Evolutionary conservation across 2,329 filamentous ascomycete genomes (phyloP).

Genomic region (Fusarium solani-melongenae): DNA sequence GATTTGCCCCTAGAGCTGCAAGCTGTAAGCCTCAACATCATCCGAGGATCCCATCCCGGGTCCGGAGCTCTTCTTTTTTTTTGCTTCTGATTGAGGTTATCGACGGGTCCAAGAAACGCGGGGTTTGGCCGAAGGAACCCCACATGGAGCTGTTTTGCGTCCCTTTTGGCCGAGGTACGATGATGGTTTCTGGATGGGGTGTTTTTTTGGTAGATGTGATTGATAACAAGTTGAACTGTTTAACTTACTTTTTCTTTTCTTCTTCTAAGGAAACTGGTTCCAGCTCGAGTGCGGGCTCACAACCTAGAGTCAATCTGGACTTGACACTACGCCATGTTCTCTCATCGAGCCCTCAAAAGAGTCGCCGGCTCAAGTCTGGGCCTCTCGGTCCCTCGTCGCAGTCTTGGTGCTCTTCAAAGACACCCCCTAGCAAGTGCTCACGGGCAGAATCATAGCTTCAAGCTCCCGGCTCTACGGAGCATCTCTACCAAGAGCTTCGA

Average conservation of each 20-base stretch:
- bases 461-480: neutral
- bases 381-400: neutral
- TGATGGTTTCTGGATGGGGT: neutral
- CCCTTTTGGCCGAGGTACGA: slow-evolving; percentile 44
- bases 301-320: neutral
- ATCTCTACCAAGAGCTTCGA: slow-evolving; percentile 20
- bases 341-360: slow-evolving; percentile 13
- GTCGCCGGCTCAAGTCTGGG: neutral
- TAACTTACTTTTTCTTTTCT: neutral
- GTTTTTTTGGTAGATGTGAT: slow-evolving; percentile 2
- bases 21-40: neutral
- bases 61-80: slow-evolving; percentile 12
- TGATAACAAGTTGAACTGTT: neutral
- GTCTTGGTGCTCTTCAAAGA: neutral
- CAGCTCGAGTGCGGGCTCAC: neutral
- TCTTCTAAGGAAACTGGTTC: neutral
- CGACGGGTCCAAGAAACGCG: slow-evolving; percentile 35
- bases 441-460: neutral
- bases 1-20: neutral
- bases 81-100: slow-evolving; percentile 32
- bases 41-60: neutral
- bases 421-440: slow-evolving; percentile 35
- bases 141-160: slow-evolving; percentile 33
- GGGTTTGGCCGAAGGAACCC: slow-evolving; percentile 38
- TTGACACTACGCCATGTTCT: slow-evolving; percentile 25